These are phyloP conservation scores for Candida smagusa DNA, from an alignment of 1,139 yeast species.

Conservation along the genomic window DNA sequence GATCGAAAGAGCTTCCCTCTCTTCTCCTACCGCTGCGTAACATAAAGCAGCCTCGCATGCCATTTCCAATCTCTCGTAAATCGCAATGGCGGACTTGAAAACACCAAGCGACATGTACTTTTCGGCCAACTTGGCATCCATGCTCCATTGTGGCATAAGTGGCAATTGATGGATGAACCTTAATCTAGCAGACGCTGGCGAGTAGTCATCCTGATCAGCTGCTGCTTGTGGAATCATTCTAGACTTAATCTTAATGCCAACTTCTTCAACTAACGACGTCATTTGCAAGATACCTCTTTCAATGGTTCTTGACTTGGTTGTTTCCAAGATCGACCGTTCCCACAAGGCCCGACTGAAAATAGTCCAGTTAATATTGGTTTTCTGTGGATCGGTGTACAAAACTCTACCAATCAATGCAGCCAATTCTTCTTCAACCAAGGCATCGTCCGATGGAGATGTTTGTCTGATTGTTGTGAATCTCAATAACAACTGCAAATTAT, in stretches of 20 bases:
- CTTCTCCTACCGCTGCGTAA: conserved; percentile 82
- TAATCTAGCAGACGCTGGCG: conserved; percentile 50
- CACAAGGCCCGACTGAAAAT: conserved; percentile 81
- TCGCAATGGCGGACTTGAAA: conserved; percentile 82
- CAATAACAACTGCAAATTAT: conserved; percentile 67
- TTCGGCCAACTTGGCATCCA: conserved; percentile 83
- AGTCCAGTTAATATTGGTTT: conserved; percentile 62
- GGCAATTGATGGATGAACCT: conserved; percentile 74
- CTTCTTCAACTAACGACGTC: conserved; percentile 87
- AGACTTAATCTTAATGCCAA: conserved; percentile 66
- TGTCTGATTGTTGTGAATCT: conserved; percentile 63
- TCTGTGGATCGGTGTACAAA: conserved; percentile 44
- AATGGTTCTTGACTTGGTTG: conserved; percentile 76
- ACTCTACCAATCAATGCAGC: conserved; percentile 72
- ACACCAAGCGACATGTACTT: conserved; percentile 86
- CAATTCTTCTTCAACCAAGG: conserved; percentile 78
- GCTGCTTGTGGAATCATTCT: conserved; percentile 54
- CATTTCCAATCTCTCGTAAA: conserved; percentile 76
- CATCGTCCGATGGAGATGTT: conserved; percentile 68
- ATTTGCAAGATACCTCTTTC: conserved; percentile 94
- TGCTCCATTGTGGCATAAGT: conserved; percentile 78
- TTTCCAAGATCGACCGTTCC: conserved; percentile 84
- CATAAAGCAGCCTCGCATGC: conserved; percentile 87
- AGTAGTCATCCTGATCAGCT: conserved; percentile 22
- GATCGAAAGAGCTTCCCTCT: conserved; percentile 59